Percentiles rank a stretch among this genome's conserved stretches.
phyloP scores from a whole-genome alignment of 208 protist genomes.

The Wallacemonas rigidus region DNA sequence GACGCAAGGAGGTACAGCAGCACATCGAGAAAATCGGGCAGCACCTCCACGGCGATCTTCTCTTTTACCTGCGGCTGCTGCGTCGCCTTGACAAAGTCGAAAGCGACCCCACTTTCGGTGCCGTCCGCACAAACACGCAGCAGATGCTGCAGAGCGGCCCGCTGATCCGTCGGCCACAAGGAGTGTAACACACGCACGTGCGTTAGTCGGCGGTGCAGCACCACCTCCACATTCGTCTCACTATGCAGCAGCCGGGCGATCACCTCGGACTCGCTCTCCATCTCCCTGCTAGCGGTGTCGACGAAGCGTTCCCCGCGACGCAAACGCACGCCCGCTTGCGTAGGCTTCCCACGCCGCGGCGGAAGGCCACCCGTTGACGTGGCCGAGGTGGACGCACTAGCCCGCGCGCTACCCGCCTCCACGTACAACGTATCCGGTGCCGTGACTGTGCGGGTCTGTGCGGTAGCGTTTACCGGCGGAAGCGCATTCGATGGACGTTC shows the following conservation, averaged over 20 bases:
- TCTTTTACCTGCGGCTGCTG: conserved; percentile 81
- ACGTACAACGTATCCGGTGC: conserved; percentile 3
- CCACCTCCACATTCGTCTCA: conserved; percentile 27
- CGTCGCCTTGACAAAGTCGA: conserved; percentile 73
- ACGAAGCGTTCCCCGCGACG: conserved; percentile 9
- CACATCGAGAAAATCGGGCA: conserved; percentile 62
- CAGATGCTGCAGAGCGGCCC: conserved; percentile 55
- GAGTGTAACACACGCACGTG: conserved; percentile 51
- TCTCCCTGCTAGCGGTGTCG: not conserved
- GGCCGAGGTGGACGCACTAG: not conserved
- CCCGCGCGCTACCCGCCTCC: not conserved
- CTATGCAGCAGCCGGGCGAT: conserved; percentile 38
- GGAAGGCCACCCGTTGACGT: not conserved
- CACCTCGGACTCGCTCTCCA: conserved; percentile 24
- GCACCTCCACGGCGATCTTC: conserved; percentile 46
- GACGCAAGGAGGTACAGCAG: conserved; percentile 45
- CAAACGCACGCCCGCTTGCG: conserved; percentile 6
- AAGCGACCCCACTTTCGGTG: conserved; percentile 56
- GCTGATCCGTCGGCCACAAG: conserved; percentile 58
- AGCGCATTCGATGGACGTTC: not conserved
- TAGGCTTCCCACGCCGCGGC: conserved; percentile 1
- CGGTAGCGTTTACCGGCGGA: not conserved
- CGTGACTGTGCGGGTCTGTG: not conserved
- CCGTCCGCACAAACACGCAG: conserved; percentile 41
- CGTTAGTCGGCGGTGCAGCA: conserved; percentile 51